Evolutionary conservation across 1,284 basidiomycete species (phyloP).

Genomic region (Coriolopsis trogii): DNA sequence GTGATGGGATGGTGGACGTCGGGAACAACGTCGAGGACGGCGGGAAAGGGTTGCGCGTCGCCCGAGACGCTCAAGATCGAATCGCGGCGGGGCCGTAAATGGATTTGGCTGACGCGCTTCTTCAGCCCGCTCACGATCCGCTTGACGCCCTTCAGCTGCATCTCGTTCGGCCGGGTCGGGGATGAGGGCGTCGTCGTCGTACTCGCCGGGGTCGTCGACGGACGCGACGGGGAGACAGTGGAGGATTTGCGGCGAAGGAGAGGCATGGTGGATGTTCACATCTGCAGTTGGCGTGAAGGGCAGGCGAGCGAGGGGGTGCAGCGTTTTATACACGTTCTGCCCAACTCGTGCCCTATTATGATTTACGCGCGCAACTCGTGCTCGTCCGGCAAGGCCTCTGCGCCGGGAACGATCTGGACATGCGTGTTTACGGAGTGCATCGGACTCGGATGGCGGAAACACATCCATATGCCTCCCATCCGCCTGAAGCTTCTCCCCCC

Average conservation of each 20-base stretch:
- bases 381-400: slow-evolving; percentile 16
- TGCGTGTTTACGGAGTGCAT: slow-evolving; percentile 7
- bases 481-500: not conserved
- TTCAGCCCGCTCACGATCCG: slow-evolving; percentile 23
- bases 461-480: slow-evolving; percentile 1
- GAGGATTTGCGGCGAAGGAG: slow-evolving; percentile 9
- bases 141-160: slow-evolving; percentile 20
- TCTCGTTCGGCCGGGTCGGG: too few species aligned
- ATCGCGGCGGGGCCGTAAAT: slow-evolving; percentile 16
- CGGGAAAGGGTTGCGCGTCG: slow-evolving; percentile 1
- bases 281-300: not conserved
- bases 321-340: slow-evolving; percentile 14
- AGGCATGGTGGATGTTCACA: slow-evolving; percentile 12
- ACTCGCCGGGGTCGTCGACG: not conserved
- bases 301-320: not conserved
- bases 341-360: not conserved
- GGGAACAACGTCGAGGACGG: slow-evolving; percentile 8
- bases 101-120: slow-evolving; percentile 22
- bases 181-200: not conserved
- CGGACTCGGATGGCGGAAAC: slow-evolving; percentile 3
- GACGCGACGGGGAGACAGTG: slow-evolving; percentile 8
- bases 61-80: slow-evolving; percentile 1
- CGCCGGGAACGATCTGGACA: slow-evolving; percentile 21
- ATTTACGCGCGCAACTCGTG: slow-evolving; percentile 14
- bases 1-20: slow-evolving; percentile 13